phyloP scores from a whole-genome alignment of 2,329 filamentous ascomycete species.

The Trichoderma simmonsii region DNA sequence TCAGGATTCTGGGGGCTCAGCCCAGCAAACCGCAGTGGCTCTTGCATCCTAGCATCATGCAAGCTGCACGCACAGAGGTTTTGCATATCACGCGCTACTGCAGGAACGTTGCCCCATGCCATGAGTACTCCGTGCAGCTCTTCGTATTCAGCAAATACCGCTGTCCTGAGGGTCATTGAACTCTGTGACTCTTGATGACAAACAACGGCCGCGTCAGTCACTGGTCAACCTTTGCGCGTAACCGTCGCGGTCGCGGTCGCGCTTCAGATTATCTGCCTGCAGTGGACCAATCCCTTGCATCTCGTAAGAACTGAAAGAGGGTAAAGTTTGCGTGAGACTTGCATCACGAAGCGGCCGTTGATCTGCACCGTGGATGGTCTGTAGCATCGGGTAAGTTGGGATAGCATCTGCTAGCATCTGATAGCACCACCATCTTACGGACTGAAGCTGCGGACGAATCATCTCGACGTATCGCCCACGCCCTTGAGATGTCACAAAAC shows the following conservation, averaged over 20 bases:
- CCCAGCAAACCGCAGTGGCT: background rate
- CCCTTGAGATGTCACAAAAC: background rate
- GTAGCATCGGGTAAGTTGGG: background rate
- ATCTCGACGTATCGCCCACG: background rate
- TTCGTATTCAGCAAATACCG: background rate
- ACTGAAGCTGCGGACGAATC: background rate
- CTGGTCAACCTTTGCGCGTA: background rate
- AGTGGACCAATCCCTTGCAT: background rate
- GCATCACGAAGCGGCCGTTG: background rate
- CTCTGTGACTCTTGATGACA: background rate
- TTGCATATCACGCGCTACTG: slow-evolving; percentile 15
- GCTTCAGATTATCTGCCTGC: background rate
- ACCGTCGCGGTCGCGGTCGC: background rate
- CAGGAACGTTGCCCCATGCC: slow-evolving; percentile 15
- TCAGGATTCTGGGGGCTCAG: background rate
- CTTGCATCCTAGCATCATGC: background rate
- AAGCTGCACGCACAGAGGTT: background rate
- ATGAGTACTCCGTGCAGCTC: too few species aligned
- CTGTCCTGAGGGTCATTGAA: background rate
- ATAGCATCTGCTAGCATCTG: background rate
- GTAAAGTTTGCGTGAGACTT: background rate
- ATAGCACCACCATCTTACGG: background rate
- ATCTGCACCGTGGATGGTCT: background rate
- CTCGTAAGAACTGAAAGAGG: background rate
- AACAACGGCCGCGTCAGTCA: background rate